Evolutionary conservation across 2,329 filamentous ascomycete genomes (phyloP).

Genomic region (Xylariaceae sp.): DNA sequence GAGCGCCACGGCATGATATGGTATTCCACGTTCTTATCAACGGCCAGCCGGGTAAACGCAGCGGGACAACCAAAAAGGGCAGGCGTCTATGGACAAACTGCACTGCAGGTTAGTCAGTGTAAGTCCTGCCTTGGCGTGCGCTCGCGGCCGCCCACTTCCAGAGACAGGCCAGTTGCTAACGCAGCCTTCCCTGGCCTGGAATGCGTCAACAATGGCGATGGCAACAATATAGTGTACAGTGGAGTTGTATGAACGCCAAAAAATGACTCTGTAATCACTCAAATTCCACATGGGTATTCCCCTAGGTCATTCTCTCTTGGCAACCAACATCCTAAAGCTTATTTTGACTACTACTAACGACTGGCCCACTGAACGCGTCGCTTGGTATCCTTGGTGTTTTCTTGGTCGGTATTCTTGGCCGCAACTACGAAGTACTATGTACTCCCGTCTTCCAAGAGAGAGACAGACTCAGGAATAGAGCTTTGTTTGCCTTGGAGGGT

Average conservation of each 20-base stretch:
- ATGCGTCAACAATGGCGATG: neutral
- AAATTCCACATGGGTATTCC: neutral
- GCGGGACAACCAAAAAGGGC: neutral
- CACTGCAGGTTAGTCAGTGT: no score
- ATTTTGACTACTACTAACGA: conserved; percentile 9
- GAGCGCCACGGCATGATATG: neutral
- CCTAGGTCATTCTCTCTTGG: conserved; percentile 12
- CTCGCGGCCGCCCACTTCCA: no score
- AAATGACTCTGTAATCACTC: neutral
- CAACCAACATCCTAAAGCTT: conserved; percentile 13
- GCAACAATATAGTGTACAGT: neutral
- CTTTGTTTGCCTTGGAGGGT: no score
- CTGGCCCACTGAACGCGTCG: conserved; percentile 1
- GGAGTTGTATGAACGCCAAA: neutral
- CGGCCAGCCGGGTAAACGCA: neutral
- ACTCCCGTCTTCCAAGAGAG: no score
- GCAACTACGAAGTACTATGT: no score
- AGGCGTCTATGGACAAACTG: neutral
- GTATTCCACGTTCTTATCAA: neutral
- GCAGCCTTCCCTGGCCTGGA: neutral
- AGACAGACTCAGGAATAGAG: no score
- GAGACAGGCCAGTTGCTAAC: neutral
- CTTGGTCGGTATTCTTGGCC: conserved; percentile 11
- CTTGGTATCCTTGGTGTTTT: conserved; percentile 11
- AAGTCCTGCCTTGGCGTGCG: no score